phyloP scores from a whole-genome alignment of 2,329 filamentous ascomycete genomes.

The Cercospora zeae-maydis region DNA sequence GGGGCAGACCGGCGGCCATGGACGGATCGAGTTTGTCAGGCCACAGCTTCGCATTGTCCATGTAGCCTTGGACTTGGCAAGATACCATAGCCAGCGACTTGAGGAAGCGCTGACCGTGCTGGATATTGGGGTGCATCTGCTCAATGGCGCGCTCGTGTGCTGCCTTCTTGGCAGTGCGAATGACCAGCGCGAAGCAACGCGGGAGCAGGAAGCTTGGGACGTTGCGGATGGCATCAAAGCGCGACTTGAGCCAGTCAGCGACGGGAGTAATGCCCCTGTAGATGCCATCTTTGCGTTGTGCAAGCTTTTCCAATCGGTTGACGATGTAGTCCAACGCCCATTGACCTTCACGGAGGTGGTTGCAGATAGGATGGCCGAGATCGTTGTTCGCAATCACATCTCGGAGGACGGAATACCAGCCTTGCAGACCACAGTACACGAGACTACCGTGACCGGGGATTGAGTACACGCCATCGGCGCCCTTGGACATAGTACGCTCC shows the following conservation, averaged over 20 bases:
- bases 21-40: slow-evolving; percentile 80
- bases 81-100: slow-evolving; percentile 88
- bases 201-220: slow-evolving; percentile 88
- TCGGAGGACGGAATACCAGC: slow-evolving; percentile 92
- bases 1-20: slow-evolving; percentile 85
- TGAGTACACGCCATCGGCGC: slow-evolving; percentile 80
- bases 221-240: slow-evolving; percentile 79
- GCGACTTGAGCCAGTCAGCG: slow-evolving; percentile 73
- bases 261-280: slow-evolving; percentile 63
- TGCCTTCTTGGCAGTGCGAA: slow-evolving; percentile 83
- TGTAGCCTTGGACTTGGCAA: slow-evolving; percentile 81
- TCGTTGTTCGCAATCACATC: slow-evolving; percentile 84
- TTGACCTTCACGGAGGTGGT: slow-evolving; percentile 84
- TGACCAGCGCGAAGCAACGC: slow-evolving; percentile 84
- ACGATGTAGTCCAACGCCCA: slow-evolving; percentile 91
- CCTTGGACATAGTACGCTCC: slow-evolving; percentile 73
- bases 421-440: slow-evolving; percentile 94
- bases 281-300: slow-evolving; percentile 52
- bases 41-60: slow-evolving; percentile 87
- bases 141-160: slow-evolving; percentile 74
- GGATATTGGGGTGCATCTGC: slow-evolving; percentile 73
- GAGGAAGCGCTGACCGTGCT: slow-evolving; percentile 80
- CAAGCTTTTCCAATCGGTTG: slow-evolving; percentile 67
- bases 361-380: slow-evolving; percentile 86
- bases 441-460: slow-evolving; percentile 80